Evolutionary conservation across 352 stramenopile genomes (phyloP), one percentile per base, ranked within the genome.

Genomic region (Globisporangium iwayamae): DNA sequence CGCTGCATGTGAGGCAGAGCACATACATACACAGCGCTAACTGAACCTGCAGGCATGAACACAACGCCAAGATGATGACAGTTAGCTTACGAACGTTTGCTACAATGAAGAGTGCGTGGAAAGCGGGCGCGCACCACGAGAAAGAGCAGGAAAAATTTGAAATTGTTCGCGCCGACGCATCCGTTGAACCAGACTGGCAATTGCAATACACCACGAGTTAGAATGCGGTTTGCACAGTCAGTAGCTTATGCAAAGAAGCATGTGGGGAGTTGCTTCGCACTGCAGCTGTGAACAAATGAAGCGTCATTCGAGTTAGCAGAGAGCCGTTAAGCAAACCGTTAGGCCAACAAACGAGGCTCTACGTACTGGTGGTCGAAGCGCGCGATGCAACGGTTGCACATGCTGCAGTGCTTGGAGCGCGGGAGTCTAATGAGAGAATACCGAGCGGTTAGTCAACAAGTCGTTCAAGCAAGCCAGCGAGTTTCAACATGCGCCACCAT

Each of bases 361-460:
- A 77, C 85, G 61, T 81, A 96, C 86, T 96, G 88, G 68, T 96
- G 90, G 47, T 97, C 90, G 53, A 97, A 97, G 70, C 87, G 81
- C 20, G 76, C 82, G 47, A 96, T 81, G 58, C 90, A 97, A 34
- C 88, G 79, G 53, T 96, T 87, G 73, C 90, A 97, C 60, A 96
- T 69, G 46, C 85, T 68, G 56, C 90, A 97, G 75, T 97, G 90
- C 70, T 97, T 97, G 34, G 87, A 96, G 16, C 90, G 72, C 7
- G 90, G 87, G 11, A 94, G 58, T 60, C 83, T 93, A 48, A 28
- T 59, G 7, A n/a, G 2, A 65, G 3, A 20, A 25, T 8, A 30
- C 8, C 46, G 11, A 46, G 39, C 39, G 39, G 13, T 28, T n/a
- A 50, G 25, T 48, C 8, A 22, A 2, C 28, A 46, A 36, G 55